phyloP scores from a whole-genome alignment of 306 rosid genomes.

The Myrica gale region DNA sequence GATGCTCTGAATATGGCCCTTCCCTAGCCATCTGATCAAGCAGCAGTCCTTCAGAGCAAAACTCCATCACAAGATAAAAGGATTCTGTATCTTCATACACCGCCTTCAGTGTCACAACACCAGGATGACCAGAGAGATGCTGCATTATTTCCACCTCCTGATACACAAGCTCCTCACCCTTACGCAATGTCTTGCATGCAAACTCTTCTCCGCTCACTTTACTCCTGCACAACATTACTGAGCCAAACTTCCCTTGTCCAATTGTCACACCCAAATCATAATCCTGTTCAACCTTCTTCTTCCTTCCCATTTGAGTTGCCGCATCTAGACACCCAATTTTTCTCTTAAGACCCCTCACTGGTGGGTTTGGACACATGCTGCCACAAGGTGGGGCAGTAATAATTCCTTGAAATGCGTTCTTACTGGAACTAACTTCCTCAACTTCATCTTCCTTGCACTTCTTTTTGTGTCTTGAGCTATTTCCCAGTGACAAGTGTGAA shows the following conservation, averaged over 20 bases:
- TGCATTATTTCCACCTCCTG: slow-evolving; percentile 18
- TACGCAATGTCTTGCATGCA: slow-evolving; percentile 3
- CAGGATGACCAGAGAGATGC: slow-evolving; percentile 9
- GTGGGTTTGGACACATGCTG: not conserved
- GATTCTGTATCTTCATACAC: slow-evolving; percentile 12
- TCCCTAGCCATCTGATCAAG: slow-evolving; percentile 8
- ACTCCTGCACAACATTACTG: slow-evolving; percentile 6
- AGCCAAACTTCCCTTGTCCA: slow-evolving; percentile 14
- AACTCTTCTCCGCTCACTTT: slow-evolving; percentile 7
- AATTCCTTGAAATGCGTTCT: not conserved
- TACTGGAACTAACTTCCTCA: not conserved
- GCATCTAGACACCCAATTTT: slow-evolving; percentile 1
- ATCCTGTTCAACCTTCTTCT: slow-evolving; percentile 9
- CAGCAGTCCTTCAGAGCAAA: slow-evolving; percentile 6
- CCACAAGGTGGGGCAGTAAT: slow-evolving; percentile 16
- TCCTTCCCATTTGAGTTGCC: slow-evolving; percentile 9
- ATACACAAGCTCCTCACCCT: slow-evolving; percentile 4
- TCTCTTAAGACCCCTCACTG: slow-evolving; percentile 9
- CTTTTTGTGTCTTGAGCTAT: slow-evolving; percentile 1
- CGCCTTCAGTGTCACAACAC: slow-evolving; percentile 3
- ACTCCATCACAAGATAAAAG: slow-evolving; percentile 13
- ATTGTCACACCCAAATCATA: slow-evolving; percentile 8
- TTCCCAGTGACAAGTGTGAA: slow-evolving; percentile 1
- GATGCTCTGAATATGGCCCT: slow-evolving; percentile 1
- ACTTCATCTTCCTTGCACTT: slow-evolving; percentile 13